A percentile compares a stretch with the other conserved stretches of the same genome.
These are phyloP conservation scores for Pistacia atlantica DNA, from an alignment of 345 rosid species.

Conservation along the genomic window DNA sequence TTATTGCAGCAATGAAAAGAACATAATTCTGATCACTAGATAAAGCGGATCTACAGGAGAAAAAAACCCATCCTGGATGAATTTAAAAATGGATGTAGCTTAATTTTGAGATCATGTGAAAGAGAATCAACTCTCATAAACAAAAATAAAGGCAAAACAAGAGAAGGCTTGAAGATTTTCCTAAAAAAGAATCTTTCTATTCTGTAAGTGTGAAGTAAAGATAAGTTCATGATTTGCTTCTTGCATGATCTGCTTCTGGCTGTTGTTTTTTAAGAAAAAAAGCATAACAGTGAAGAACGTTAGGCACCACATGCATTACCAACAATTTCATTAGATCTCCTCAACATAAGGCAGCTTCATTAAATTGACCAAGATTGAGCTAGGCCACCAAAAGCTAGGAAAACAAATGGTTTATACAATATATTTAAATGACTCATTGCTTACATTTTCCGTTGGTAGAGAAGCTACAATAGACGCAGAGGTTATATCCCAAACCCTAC, in stretches of 20 bases:
- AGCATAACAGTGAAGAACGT: not conserved
- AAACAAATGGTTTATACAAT: not conserved
- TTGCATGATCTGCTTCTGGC: too few species aligned
- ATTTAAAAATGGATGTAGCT: constrained; percentile 16
- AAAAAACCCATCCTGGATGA: constrained; percentile 73
- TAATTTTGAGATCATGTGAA: constrained; percentile 19
- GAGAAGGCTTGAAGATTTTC: not conserved
- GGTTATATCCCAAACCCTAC: constrained; percentile 86
- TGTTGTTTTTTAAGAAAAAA: not conserved
- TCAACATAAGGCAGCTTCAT: not conserved
- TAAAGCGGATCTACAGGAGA: constrained; percentile 72
- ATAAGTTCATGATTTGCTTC: not conserved
- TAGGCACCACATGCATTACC: not conserved
- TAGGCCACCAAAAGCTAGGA: constrained; percentile 4
- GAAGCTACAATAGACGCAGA: constrained; percentile 58
- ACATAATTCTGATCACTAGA: constrained; percentile 44
- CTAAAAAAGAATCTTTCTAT: too few species aligned
- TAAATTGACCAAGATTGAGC: not conserved
- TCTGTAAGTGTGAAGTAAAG: not conserved
- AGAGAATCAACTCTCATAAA: not conserved
- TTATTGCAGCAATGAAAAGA: constrained; percentile 74
- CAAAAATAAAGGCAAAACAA: not conserved
- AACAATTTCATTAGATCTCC: not conserved
- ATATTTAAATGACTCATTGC: constrained; percentile 16
- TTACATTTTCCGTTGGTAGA: constrained; percentile 68